Evolutionary conservation across 176 grass and related monocot species (phyloP).

Genomic region (Oryza officinalis): DNA sequence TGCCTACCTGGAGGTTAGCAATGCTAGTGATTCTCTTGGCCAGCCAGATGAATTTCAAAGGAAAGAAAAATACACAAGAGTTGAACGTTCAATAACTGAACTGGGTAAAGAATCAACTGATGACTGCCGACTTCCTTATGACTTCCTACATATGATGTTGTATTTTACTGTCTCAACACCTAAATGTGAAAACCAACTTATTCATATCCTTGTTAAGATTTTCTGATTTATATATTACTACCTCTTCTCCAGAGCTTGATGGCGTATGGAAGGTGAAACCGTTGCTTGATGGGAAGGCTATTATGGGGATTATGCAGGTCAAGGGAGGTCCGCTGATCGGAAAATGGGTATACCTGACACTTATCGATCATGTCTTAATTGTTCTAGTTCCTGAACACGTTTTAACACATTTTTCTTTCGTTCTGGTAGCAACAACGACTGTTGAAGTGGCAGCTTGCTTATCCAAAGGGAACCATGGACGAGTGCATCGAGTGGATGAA

Average conservation of each 20-base stretch:
- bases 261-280: slow-evolving; percentile 75
- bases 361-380: background rate
- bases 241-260: slow-evolving; percentile 58
- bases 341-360: slow-evolving; percentile 69
- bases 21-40: slow-evolving; percentile 25
- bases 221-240: background rate
- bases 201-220: background rate
- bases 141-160: slow-evolving; percentile 4
- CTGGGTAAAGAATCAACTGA: slow-evolving; percentile 49
- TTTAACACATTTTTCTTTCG: background rate
- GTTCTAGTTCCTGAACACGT: background rate
- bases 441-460: slow-evolving; percentile 88
- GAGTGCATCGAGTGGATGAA: slow-evolving; percentile 93
- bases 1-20: slow-evolving; percentile 37
- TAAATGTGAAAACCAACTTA: background rate
- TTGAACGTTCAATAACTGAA: slow-evolving; percentile 56
- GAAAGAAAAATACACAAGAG: slow-evolving; percentile 54
- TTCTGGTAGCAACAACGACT: slow-evolving; percentile 73
- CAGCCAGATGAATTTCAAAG: slow-evolving; percentile 47
- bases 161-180: background rate
- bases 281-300: slow-evolving; percentile 86
- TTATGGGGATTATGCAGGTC: slow-evolving; percentile 76
- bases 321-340: slow-evolving; percentile 85
- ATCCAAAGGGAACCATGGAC: slow-evolving; percentile 65
- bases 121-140: background rate